Percentiles rank a stretch among this genome's conserved stretches.
Conservation (phyloP, 306 rosid species). For the Glycine latifolia region DNA sequence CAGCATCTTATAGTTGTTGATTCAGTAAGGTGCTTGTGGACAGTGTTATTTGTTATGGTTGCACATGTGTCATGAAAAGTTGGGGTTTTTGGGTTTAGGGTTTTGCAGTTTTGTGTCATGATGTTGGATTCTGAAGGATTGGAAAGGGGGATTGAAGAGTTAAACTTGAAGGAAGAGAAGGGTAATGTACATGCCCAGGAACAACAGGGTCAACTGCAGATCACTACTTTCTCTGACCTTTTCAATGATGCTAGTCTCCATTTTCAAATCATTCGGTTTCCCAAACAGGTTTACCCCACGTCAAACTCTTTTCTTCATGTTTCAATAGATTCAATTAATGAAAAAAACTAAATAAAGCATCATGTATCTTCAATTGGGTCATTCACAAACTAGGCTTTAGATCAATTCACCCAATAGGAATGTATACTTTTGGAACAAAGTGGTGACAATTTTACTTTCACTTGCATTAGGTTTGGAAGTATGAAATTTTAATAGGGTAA, state of each 20-base stretch:
- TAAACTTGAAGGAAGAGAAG: slow-evolving; percentile 37
- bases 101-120: slow-evolving; percentile 17
- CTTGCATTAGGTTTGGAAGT: not conserved
- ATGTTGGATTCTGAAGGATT: slow-evolving; percentile 49
- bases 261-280: slow-evolving; percentile 81
- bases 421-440: not conserved
- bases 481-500: not conserved
- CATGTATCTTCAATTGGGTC: not conserved
- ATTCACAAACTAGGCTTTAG: not conserved
- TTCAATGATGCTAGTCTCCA: slow-evolving; percentile 72
- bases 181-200: not conserved
- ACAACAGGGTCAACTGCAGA: slow-evolving; percentile 45
- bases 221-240: slow-evolving; percentile 72
- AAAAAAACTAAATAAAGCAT: not conserved
- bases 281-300: slow-evolving; percentile 66
- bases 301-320: not conserved
- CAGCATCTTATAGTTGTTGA: not conserved
- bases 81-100: not conserved
- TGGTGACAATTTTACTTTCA: not conserved
- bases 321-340: not conserved
- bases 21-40: not conserved
- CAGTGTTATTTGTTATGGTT: not conserved
- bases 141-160: slow-evolving; percentile 40
- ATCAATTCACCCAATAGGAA: not conserved
- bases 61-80: not conserved